phyloP scores from a whole-genome alignment of 352 stramenopile species.

The Thalassiosira exigua region DNA sequence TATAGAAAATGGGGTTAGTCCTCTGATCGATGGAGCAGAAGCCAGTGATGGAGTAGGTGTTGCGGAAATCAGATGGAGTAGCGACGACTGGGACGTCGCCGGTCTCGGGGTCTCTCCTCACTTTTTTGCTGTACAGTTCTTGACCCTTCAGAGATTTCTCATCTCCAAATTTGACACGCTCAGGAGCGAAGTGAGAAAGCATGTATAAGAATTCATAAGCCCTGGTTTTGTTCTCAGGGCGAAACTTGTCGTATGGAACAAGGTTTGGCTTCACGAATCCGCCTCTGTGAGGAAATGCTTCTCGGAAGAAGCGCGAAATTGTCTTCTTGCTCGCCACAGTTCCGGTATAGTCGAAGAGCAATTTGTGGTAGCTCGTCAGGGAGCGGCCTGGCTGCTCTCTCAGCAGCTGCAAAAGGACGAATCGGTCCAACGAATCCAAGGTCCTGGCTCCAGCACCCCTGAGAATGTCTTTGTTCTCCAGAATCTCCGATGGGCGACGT shows the following conservation, averaged over 20 bases:
- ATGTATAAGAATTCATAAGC: constrained; percentile 22
- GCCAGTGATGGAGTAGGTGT: constrained; percentile 9
- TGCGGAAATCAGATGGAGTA: not conserved
- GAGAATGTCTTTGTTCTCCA: not conserved
- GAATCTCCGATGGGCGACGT: constrained; percentile 9
- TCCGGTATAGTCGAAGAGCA: constrained; percentile 15
- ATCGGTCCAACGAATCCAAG: constrained; percentile 13
- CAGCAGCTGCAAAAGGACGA: constrained; percentile 18
- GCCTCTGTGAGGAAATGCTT: constrained; percentile 7
- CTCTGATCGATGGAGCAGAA: constrained; percentile 27
- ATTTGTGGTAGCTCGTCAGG: not conserved
- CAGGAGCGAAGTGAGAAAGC: not conserved
- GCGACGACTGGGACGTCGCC: not conserved
- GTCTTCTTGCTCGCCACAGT: not conserved
- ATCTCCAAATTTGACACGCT: constrained; percentile 25
- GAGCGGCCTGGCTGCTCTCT: constrained; percentile 15
- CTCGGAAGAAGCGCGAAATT: constrained; percentile 14
- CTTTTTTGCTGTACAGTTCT: constrained; percentile 5
- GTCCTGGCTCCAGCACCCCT: constrained; percentile 1
- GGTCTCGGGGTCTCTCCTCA: constrained; percentile 14
- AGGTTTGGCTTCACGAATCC: constrained; percentile 22
- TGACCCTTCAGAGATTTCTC: constrained; percentile 36
- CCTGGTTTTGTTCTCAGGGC: constrained; percentile 4
- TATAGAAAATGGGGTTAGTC: not conserved
- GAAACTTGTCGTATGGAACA: constrained; percentile 31